Base-by-base conservation (phyloP, 805 yeast genomes). In the Lipomyces spencermartinsiae region DNA sequence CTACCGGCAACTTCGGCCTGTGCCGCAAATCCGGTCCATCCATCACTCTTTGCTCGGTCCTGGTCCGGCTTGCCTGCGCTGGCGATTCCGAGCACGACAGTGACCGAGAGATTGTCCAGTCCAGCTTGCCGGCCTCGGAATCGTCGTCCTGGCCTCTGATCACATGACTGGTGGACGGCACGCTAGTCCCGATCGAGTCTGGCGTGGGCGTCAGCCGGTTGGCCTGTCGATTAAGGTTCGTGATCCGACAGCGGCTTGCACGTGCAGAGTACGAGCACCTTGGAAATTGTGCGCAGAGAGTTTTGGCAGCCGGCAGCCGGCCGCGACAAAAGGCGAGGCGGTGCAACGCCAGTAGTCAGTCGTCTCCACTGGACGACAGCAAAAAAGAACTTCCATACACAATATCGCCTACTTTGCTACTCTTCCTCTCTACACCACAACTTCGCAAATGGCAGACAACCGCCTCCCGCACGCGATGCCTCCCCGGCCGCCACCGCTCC, bases 391-490 rank as follows among this genome's bases (percentile, higher is more conserved):
- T 25, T 25, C 29, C 29, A 25, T 25, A n/a, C n/a, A n/a, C n/a
- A n/a, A n/a, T n/a, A n/a, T n/a, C n/a, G n/a, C n/a, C n/a, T n/a
- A n/a, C 49, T 43, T 16, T 37, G 14, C n/a, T 39, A 2, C 10
- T n/a, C 8, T 43, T 43, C 35, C 16, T 12, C n/a, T 53, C n/a
- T 2, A 10, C 31, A 53, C 56, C n/a, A n/a, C n/a, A n/a, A 25
- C 56, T 7, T 25, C 16, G 34, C 56, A n/a, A n/a, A 57, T 57
- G 59, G 43, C 16, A 16, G 59, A 33, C 59, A 29, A 19, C n/a
- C 43, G 29, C 43, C 34, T 14, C 10, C 59, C 25, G 22, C 25
- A 57, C 59, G 16, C 59, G 34, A 25, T 56, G 29, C 59, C 37
- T 2, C 29, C 25, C 10, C 46, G 14, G 10, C 63, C 22, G 14